phyloP scores from a whole-genome alignment of 208 protist species.

The Trypanosomatidae sp. region DNA sequence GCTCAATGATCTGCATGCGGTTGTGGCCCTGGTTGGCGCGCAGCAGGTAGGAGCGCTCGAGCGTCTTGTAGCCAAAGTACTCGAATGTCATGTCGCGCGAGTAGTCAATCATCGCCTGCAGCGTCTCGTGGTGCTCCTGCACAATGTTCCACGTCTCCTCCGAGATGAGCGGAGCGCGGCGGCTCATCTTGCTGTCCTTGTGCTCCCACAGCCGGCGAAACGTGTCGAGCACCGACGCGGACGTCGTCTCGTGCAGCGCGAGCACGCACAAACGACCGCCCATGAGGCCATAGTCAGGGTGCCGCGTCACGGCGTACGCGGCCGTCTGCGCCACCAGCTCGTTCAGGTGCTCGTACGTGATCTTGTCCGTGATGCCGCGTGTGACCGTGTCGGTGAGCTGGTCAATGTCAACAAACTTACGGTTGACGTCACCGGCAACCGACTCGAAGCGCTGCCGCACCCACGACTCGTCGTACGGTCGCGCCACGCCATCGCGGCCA shows the following conservation, averaged over 20 bases:
- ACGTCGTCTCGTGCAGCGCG: slow-evolving; percentile 96
- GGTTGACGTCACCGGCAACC: slow-evolving; percentile 32
- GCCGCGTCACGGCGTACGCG: slow-evolving; percentile 92
- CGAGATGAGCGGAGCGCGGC: slow-evolving; percentile 85
- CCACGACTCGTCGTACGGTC: slow-evolving; percentile 46
- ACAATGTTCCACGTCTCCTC: slow-evolving; percentile 89
- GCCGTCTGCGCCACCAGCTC: slow-evolving; percentile 94
- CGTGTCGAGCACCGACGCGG: slow-evolving; percentile 77
- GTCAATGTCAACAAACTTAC: slow-evolving; percentile 41
- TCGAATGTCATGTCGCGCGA: slow-evolving; percentile 94
- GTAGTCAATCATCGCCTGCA: slow-evolving; percentile 92
- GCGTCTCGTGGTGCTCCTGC: slow-evolving; percentile 45
- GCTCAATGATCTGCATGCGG: slow-evolving; percentile 88
- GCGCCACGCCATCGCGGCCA: slow-evolving; percentile 49
- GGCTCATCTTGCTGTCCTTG: slow-evolving; percentile 62
- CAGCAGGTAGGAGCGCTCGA: slow-evolving; percentile 98
- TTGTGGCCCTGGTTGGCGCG: slow-evolving; percentile 63
- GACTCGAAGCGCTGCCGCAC: slow-evolving; percentile 29
- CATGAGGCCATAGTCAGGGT: slow-evolving; percentile 97
- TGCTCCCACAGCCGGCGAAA: slow-evolving; percentile 89
- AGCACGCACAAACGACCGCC: slow-evolving; percentile 95
- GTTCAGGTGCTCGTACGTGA: slow-evolving; percentile 89
- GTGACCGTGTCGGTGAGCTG: slow-evolving; percentile 83
- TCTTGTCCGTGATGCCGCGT: slow-evolving; percentile 74
- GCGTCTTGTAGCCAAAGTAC: slow-evolving; percentile 99